Evolutionary conservation across 306 rosid genomes (phyloP), one percentile per base, ranked within the genome.

Genomic region (Quercus variabilis): DNA sequence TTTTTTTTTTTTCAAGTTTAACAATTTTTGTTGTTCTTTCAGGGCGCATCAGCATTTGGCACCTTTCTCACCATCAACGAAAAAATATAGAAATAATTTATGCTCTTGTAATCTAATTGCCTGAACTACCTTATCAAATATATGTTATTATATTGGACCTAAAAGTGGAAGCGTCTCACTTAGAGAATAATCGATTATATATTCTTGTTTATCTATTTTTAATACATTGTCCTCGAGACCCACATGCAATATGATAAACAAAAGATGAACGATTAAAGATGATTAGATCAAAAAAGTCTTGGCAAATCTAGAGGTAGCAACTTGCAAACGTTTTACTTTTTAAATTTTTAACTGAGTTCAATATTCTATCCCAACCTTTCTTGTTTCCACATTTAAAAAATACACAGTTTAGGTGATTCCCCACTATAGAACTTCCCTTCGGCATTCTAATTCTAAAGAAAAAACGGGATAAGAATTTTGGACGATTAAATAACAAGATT

Each of bases 301-400:
- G 81, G 57, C 88, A 86, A 86, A 86, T 91, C 83, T 82, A 69
- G 84, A 86, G 85, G 86, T 71, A 83, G 81, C 90, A 76, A 84
- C 82, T 78, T 82, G 84, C 82, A 82, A 77, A 76, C 69, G 74
- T 82, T 88, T 64, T 76, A 76, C 80, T 72, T 76, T 78, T 55
- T 71, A 76, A 19, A 62, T 76, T 78, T 25, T n/a, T 76, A 23
- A 67, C 38, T 20, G 60, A 63, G 73, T 78, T 58, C 63, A 67
- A 13, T 46, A 74, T 54, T 33, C 59, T 51, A 43, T 56, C 57
- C 77, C 55, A 51, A 64, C 33, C 76, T 79, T 73, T 35, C 19
- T 23, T n/a, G 63, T 81, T 56, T 49, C 57, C 8, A 17, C 65
- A 69, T 20, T 74, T 74, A 46, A 56, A 35, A 35, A 33, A 54